Percentiles rank a stretch among this genome's conserved stretches.
Evolutionary conservation across 306 rosid species (phyloP).

Genomic region (Carpinus fangiana): DNA sequence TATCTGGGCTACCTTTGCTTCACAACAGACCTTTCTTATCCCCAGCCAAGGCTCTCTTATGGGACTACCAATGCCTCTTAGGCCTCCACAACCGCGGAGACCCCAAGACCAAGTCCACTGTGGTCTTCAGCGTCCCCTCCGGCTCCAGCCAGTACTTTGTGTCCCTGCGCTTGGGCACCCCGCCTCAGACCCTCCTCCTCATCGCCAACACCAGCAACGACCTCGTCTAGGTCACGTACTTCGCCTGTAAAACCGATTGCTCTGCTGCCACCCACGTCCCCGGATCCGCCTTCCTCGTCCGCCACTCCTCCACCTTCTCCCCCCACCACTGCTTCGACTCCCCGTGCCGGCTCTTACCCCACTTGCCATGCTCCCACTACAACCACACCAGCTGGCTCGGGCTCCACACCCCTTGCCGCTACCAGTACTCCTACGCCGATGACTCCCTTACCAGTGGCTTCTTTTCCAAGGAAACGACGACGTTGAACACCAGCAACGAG

Average conservation of each 20-base stretch:
- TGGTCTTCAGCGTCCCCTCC: conserved; percentile 62
- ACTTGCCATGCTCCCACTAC: conserved; percentile 32
- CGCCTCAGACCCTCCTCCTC: conserved; percentile 67
- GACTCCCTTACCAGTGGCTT: conserved; percentile 58
- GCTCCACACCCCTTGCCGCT: conserved; percentile 65
- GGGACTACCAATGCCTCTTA: conserved; percentile 57
- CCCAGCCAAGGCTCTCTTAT: conserved; percentile 49
- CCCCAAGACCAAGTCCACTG: conserved; percentile 41
- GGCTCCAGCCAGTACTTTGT: conserved; percentile 83
- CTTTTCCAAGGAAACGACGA: conserved; percentile 58
- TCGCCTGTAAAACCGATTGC: conserved; percentile 52
- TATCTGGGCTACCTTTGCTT: conserved; percentile 51
- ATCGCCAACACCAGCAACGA: conserved; percentile 80
- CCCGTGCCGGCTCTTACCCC: conserved; percentile 49
- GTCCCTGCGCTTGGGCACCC: conserved; percentile 59
- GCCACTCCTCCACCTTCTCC: conserved; percentile 63
- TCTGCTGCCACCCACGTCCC: conserved; percentile 24
- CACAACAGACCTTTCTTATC: conserved; percentile 36
- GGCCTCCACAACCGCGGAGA: conserved; percentile 17
- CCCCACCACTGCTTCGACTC: conserved; percentile 64
- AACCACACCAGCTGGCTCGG: conserved; percentile 41
- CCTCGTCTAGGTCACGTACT: conserved; percentile 75
- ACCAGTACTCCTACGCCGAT: conserved; percentile 65
- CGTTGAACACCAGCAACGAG: conserved; percentile 47
- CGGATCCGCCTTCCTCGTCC: conserved; percentile 54